Percentiles rank a stretch among this genome's conserved stretches.
Conservation (phyloP, 441 rosid genomes). For the Kokia cookei region DNA sequence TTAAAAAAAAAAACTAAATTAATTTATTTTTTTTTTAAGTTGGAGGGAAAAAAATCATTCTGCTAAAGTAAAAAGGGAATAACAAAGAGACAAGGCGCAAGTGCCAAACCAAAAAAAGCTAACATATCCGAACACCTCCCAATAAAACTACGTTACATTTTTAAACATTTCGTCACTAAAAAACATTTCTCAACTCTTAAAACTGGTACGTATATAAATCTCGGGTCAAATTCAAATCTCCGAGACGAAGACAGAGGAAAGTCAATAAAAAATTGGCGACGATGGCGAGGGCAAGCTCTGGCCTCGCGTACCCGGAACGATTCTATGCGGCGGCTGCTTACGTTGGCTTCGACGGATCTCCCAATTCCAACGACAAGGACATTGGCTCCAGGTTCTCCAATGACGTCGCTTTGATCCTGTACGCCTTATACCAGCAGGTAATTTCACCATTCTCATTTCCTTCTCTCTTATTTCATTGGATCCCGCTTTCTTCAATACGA, state of each 20-base stretch:
- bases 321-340: conserved; percentile 93
- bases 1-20: too few relatives aligned
- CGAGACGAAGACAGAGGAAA: not conserved
- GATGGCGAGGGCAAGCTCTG: conserved; percentile 88
- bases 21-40: too few relatives aligned
- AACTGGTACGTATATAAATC: not conserved
- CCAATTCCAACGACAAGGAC: conserved; percentile 36
- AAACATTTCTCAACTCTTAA: not conserved
- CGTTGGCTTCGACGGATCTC: conserved; percentile 94
- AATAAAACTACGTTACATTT: not conserved
- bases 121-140: not conserved
- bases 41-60: too few relatives aligned
- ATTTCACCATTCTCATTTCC: not conserved
- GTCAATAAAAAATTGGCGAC: conserved; percentile 30
- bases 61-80: too few relatives aligned
- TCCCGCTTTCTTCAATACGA: conserved; percentile 20
- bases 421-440: conserved; percentile 92
- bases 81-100: not conserved
- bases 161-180: not conserved
- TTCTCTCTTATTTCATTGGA: conserved; percentile 15
- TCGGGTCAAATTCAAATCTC: not conserved
- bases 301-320: conserved; percentile 95
- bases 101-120: not conserved
- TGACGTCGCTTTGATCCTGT: conserved; percentile 87
- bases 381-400: conserved; percentile 74